These are phyloP conservation scores for Clonostachys rhizophaga DNA, from an alignment of 2,329 filamentous ascomycete species.

Conservation along the genomic window DNA sequence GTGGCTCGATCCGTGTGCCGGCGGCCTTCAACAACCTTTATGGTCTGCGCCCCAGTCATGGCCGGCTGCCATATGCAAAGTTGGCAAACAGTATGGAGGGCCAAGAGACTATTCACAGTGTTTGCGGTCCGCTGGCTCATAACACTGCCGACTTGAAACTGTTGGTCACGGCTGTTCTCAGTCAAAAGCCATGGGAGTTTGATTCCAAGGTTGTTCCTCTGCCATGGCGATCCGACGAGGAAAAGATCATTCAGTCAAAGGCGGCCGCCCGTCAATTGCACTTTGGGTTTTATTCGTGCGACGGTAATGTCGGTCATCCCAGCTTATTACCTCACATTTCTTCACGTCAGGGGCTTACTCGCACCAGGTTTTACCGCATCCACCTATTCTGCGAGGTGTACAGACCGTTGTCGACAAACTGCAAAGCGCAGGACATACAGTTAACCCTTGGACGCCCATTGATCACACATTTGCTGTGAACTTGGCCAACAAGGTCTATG, in stretches of 20 bases:
- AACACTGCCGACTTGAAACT: constrained; percentile 27
- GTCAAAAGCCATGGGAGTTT: constrained; percentile 46
- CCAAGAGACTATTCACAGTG: constrained; percentile 1
- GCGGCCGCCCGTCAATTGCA: constrained; percentile 12
- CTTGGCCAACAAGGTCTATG: constrained; percentile 15
- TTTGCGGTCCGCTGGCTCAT: not conserved
- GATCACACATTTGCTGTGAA: constrained; percentile 16
- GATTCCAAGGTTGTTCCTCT: constrained; percentile 55
- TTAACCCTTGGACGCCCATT: constrained; percentile 20
- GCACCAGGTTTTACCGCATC: constrained; percentile 13
- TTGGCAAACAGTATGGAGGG: constrained; percentile 1
- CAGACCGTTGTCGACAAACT: constrained; percentile 15
- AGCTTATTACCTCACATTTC: constrained; percentile 55
- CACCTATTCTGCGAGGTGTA: constrained; percentile 13
- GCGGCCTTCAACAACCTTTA: constrained; percentile 36
- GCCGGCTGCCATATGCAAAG: not conserved
- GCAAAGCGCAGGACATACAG: constrained; percentile 16
- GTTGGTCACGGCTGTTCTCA: constrained; percentile 48
- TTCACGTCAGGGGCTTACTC: constrained; percentile 53
- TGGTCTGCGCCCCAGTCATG: constrained; percentile 25
- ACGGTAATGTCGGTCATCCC: constrained; percentile 27
- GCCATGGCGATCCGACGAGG: constrained; percentile 39
- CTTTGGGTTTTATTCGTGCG: constrained; percentile 24
- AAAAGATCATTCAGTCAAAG: constrained; percentile 15
- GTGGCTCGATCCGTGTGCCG: constrained; percentile 36